A percentile compares a stretch with the other conserved stretches of the same genome.
Evolutionary conservation across 129 eudicot genomes (phyloP).

Genomic region (Centaurea solstitialis): DNA sequence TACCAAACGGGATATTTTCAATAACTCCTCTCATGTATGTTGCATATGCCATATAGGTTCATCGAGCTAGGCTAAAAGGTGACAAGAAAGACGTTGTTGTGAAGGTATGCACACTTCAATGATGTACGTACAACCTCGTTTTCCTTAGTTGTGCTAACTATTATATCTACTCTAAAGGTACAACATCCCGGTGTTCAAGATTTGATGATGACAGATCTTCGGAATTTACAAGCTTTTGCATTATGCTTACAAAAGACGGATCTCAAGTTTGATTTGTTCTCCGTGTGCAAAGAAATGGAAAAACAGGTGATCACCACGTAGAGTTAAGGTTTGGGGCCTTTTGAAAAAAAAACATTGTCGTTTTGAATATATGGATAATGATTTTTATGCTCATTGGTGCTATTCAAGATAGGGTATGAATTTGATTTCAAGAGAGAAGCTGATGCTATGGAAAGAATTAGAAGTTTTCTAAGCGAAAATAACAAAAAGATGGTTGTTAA

Average conservation of each 20-base stretch:
- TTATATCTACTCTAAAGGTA: conserved; percentile 43
- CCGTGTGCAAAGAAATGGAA: conserved; percentile 95
- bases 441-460: conserved; percentile 85
- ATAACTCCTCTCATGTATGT: background rate
- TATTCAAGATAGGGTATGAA: conserved; percentile 85
- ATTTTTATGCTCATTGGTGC: conserved; percentile 26
- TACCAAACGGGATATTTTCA: background rate
- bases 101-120: conserved; percentile 55
- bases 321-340: too few species aligned
- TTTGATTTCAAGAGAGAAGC: conserved; percentile 96
- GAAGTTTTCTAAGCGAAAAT: conserved; percentile 53
- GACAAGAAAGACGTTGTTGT: conserved; percentile 75
- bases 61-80: conserved; percentile 86
- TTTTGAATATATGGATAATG: conserved; percentile 25
- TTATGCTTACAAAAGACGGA: conserved; percentile 91
- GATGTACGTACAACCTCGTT: background rate
- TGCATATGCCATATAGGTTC: conserved; percentile 57
- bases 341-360: too few species aligned
- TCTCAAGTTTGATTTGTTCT: conserved; percentile 79
- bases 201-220: conserved; percentile 95
- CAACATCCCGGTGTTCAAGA: conserved; percentile 97
- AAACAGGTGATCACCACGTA: conserved; percentile 63
- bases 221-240: conserved; percentile 90
- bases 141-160: background rate
- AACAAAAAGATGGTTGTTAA: conserved; percentile 68